Conservation (phyloP, 1,284 basidiomycete species). For the Psilocybe mexicana region DNA sequence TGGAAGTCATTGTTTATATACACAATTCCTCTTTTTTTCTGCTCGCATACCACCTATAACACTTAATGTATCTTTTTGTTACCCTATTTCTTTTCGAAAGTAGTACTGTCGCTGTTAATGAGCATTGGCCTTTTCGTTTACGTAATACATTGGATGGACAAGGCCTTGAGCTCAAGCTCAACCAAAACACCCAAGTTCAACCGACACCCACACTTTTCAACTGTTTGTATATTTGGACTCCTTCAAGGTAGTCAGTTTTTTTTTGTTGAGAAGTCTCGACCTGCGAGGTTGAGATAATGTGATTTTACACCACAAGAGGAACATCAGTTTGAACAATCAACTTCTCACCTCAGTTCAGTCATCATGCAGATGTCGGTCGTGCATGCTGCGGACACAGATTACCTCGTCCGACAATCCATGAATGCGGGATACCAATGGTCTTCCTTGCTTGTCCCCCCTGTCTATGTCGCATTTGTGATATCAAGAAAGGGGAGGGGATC, state of each 20-base stretch:
- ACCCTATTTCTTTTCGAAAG: conserved; percentile 2
- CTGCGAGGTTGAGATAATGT: not conserved
- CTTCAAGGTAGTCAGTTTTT: too few species aligned
- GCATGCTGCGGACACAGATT: conserved; percentile 40
- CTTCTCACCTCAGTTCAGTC: not conserved
- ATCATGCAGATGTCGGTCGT: conserved; percentile 24
- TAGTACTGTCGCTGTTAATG: not conserved
- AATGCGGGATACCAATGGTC: conserved; percentile 64
- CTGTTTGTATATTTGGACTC: too few species aligned
- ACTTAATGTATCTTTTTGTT: conserved; percentile 11
- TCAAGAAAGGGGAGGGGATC: conserved; percentile 52
- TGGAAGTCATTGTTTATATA: conserved; percentile 11
- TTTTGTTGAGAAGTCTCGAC: too few species aligned
- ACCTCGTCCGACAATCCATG: conserved; percentile 62
- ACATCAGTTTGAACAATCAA: not conserved
- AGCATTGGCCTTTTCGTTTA: not conserved
- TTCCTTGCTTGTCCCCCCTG: conserved; percentile 60
- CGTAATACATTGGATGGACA: not conserved
- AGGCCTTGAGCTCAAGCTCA: too few species aligned
- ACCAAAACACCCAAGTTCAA: too few species aligned
- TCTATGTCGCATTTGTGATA: conserved; percentile 54
- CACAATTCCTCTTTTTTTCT: conserved; percentile 6
- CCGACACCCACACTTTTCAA: too few species aligned
- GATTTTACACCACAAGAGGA: not conserved
- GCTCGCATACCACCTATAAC: conserved; percentile 6